These are phyloP conservation scores for Croton setiger DNA, from an alignment of 441 rosid genomes.

Conservation along the genomic window DNA sequence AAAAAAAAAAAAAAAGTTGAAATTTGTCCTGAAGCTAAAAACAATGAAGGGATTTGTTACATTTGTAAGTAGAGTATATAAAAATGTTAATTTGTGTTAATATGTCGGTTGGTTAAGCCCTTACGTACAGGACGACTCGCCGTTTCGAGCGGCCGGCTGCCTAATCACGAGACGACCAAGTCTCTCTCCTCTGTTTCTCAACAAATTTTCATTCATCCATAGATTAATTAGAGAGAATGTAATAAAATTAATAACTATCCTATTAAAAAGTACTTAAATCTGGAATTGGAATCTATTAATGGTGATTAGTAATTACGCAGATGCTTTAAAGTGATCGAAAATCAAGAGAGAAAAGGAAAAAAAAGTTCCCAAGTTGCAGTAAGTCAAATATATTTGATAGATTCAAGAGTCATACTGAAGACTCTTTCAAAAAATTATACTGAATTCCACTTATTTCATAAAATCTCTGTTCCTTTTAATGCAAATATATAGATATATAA, in stretches of 20 bases:
- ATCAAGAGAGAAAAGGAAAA: too few species aligned
- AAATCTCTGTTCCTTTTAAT: conserved; percentile 5
- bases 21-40: conserved; percentile 6
- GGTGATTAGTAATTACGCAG: not conserved
- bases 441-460: not conserved
- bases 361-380: not conserved
- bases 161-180: not conserved
- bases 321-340: not conserved
- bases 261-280: not conserved
- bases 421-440: conserved; percentile 1
- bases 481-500: too few species aligned
- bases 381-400: not conserved
- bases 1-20: not conserved
- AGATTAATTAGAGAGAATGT: not conserved
- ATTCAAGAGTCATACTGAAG: conserved; percentile 6
- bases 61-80: not conserved
- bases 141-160: conserved; percentile 1
- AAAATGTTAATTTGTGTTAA: not conserved
- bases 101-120: conserved; percentile 1
- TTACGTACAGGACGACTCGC: not conserved
- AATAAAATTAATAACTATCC: too few species aligned
- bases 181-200: not conserved
- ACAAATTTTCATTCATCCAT: too few species aligned
- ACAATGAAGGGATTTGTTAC: conserved; percentile 1
- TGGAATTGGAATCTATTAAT: not conserved